Evolutionary conservation across 1,284 basidiomycete species (phyloP).

Genomic region (Ceratobasidium sp.): DNA sequence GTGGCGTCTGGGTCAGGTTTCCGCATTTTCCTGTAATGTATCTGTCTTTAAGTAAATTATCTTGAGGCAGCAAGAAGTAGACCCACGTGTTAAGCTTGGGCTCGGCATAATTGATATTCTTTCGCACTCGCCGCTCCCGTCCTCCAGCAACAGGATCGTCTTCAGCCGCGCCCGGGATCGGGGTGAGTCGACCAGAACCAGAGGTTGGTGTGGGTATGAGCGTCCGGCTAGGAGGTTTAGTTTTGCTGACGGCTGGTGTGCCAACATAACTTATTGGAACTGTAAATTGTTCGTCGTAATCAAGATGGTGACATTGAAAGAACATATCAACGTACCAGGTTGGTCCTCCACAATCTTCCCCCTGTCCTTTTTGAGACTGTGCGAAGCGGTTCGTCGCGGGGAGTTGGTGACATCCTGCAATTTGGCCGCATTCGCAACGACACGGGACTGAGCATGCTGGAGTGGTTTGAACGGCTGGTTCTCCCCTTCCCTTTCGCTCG

Average conservation of each 20-base stretch:
- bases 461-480: slow-evolving; percentile 12
- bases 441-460: slow-evolving; percentile 20
- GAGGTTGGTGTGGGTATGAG: slow-evolving; percentile 34
- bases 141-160: slow-evolving; percentile 56
- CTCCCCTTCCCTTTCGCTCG: slow-evolving; percentile 16
- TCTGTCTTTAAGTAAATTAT: slow-evolving; percentile 46
- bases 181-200: slow-evolving; percentile 30
- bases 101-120: slow-evolving; percentile 89
- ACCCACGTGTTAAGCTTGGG: slow-evolving; percentile 90
- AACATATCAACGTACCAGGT: slow-evolving; percentile 2
- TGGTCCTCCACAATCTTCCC: slow-evolving; percentile 41
- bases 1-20: slow-evolving; percentile 65
- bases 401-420: slow-evolving; percentile 48
- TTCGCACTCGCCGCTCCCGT: slow-evolving; percentile 78
- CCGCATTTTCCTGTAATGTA: slow-evolving; percentile 81
- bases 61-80: slow-evolving; percentile 14
- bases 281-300: not conserved
- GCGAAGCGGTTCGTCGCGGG: slow-evolving; percentile 17
- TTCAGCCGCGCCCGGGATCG: slow-evolving; percentile 56
- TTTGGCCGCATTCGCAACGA: not conserved
- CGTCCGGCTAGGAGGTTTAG: slow-evolving; percentile 24
- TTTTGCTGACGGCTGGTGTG: slow-evolving; percentile 28
- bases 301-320: no score
- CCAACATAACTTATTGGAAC: slow-evolving; percentile 11
- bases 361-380: slow-evolving; percentile 32